Base-by-base conservation (phyloP, 768 basidiomycete species). In the Tulasnella sp. region DNA sequence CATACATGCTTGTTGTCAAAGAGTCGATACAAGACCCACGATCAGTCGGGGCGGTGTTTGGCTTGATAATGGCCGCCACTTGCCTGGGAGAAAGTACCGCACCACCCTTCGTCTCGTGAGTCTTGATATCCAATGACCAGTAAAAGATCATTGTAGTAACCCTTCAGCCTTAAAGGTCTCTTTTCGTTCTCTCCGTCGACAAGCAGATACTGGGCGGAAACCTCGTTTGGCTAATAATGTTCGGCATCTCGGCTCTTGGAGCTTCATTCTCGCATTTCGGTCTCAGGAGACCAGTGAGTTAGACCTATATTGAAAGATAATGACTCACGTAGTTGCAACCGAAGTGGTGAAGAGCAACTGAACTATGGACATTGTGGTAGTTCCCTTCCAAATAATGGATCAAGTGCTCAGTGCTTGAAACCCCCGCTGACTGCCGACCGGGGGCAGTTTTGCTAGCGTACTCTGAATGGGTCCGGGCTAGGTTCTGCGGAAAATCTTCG, bases 1-100 rank as follows among this genome's bases (percentile, higher is more conserved):
- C 90, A 62, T 91, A 88, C 83, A 89, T 93, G 87, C 86, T 93
- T 73, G 85, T 93, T 16, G 86, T 88, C 68, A 91, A 90, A 80
- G 87, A 90, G 74, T 85, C 88, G 71, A 85, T 88, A 0, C 91
- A 90, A 1, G 87, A 85, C 38, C 86, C 89, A 7, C 85, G 87
- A 21, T 86, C 88, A 24, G 85, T 93, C 24, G 92, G 91, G 0
- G 87, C 89, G 58, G 89, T 90, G 1, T 92, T 92, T 82, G 92
- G 91, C 7, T 86, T 92, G 34, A 88, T 91, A 14, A 90, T 92
- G 81, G 82, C 73, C 58, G 71, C 73, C 7, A 74, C 34, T 71
- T 90, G 90, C 81, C 83, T 87, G 34, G 87, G 90, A 38, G 88
- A 92, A 38, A 88, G 90, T 0, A 83, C 91, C 71, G 87, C 88